A percentile compares a stretch with the other conserved stretches of the same genome.
Evolutionary conservation across 2,329 filamentous ascomycete genomes (phyloP).

Genomic region (Colletotrichum tofieldiae): DNA sequence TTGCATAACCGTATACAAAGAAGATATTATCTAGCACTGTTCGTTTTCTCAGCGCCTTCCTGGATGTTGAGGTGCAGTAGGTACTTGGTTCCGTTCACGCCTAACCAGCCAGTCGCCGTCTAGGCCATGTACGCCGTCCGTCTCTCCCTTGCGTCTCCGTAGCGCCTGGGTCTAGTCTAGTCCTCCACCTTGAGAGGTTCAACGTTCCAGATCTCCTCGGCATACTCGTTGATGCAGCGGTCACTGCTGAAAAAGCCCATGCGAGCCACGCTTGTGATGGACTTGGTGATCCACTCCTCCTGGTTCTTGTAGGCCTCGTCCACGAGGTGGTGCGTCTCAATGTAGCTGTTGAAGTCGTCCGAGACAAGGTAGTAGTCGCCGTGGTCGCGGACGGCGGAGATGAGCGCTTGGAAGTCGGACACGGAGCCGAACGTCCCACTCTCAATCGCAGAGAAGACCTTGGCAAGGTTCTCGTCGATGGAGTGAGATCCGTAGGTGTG

Average conservation of each 20-base stretch:
- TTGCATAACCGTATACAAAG: constrained; percentile 34
- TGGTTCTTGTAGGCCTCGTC: constrained; percentile 94
- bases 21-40: constrained; percentile 40
- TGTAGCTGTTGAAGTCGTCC: constrained; percentile 96
- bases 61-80: constrained; percentile 25
- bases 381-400: constrained; percentile 89
- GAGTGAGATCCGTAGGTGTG: constrained; percentile 88
- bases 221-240: constrained; percentile 97
- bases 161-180: constrained; percentile 24
- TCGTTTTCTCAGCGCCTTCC: constrained; percentile 24
- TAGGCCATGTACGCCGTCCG: background rate
- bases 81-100: constrained; percentile 26
- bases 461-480: constrained; percentile 82
- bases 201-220: constrained; percentile 96
- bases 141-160: constrained; percentile 14
- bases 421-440: constrained; percentile 85
- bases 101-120: constrained; percentile 3
- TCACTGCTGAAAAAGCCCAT: constrained; percentile 99
- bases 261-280: constrained; percentile 86
- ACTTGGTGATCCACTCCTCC: constrained; percentile 93
- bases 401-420: constrained; percentile 84
- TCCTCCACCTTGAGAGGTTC: constrained; percentile 78
- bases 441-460: constrained; percentile 89
- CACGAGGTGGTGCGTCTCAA: constrained; percentile 90
- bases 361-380: constrained; percentile 98